Evolutionary conservation across 345 rosid species (phyloP).

Genomic region (Moricandia arvensis): DNA sequence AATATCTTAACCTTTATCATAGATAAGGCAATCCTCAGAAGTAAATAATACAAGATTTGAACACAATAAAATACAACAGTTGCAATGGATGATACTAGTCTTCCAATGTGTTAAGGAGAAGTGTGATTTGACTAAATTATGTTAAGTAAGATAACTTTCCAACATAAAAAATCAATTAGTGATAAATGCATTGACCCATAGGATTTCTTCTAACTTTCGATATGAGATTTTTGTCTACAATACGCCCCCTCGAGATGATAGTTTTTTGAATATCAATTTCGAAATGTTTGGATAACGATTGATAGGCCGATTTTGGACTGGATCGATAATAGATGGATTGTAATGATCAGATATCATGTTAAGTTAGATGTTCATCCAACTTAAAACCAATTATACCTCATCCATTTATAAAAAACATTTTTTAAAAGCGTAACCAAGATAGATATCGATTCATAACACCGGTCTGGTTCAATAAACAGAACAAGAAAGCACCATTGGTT

Average conservation of each 20-base stretch:
- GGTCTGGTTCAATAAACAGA: not conserved
- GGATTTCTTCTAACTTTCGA: too few species aligned
- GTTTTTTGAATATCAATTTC: too few species aligned
- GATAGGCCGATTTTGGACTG: too few species aligned
- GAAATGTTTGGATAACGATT: too few species aligned
- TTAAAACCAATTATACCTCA: not conserved
- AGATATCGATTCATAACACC: not conserved
- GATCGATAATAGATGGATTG: too few species aligned
- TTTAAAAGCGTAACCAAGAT: not conserved
- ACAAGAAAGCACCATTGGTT: not conserved
- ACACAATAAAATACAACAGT: constrained; percentile 10
- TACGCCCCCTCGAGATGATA: too few species aligned
- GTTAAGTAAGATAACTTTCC: too few species aligned
- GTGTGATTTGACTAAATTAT: not conserved
- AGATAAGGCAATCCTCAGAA: not conserved
- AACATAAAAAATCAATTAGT: too few species aligned
- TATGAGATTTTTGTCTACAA: too few species aligned
- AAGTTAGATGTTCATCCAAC: too few species aligned
- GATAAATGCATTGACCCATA: too few species aligned
- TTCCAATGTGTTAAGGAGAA: constrained; percentile 43
- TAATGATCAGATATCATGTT: too few species aligned
- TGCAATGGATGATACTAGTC: constrained; percentile 41
- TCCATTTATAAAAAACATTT: not conserved
- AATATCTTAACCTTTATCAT: not conserved
- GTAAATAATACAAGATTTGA: not conserved